Evolutionary conservation across 257 asterid genomes (phyloP).

Genomic region (Schizonepeta tenuifolia): DNA sequence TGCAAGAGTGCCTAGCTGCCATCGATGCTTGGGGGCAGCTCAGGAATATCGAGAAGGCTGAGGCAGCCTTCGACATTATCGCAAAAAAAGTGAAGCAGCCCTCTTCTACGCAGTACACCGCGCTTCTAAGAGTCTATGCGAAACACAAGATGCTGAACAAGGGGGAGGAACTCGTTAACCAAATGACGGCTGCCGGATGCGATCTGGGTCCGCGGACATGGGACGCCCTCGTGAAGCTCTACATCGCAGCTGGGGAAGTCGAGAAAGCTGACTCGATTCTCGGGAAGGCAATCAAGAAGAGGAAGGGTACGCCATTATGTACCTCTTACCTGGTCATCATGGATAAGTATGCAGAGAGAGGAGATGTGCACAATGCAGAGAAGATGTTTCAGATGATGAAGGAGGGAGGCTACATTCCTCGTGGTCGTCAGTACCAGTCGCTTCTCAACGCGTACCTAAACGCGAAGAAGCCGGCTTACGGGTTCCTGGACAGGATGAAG

Average conservation of each 20-base stretch:
- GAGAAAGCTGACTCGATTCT: conserved; percentile 65
- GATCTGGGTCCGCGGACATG: conserved; percentile 52
- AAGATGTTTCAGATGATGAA: conserved; percentile 53
- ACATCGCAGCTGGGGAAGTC: conserved; percentile 67
- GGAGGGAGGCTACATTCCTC: conserved; percentile 49
- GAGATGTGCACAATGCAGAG: conserved; percentile 76
- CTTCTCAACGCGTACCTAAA: conserved; percentile 62
- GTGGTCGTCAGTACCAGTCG: conserved; percentile 48
- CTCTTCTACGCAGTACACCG: conserved; percentile 45
- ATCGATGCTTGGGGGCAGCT: conserved; percentile 79
- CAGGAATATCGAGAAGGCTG: conserved; percentile 62
- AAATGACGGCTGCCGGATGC: conserved; percentile 60
- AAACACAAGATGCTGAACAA: conserved; percentile 57
- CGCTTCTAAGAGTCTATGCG: conserved; percentile 62
- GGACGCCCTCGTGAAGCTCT: conserved; percentile 79
- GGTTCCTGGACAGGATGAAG: conserved; percentile 72
- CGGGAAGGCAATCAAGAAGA: conserved; percentile 53
- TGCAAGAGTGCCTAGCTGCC: conserved; percentile 55
- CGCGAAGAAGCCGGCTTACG: conserved; percentile 66
- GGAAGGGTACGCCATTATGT: conserved; percentile 45
- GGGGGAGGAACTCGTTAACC: conserved; percentile 75
- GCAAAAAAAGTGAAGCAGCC: conserved; percentile 40
- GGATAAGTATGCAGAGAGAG: conserved; percentile 62
- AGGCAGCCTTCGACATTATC: conserved; percentile 58
- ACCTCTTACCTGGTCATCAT: conserved; percentile 49